Conservation (phyloP, 1,284 basidiomycete species). For the Ceratobasidium theobromae region DNA sequence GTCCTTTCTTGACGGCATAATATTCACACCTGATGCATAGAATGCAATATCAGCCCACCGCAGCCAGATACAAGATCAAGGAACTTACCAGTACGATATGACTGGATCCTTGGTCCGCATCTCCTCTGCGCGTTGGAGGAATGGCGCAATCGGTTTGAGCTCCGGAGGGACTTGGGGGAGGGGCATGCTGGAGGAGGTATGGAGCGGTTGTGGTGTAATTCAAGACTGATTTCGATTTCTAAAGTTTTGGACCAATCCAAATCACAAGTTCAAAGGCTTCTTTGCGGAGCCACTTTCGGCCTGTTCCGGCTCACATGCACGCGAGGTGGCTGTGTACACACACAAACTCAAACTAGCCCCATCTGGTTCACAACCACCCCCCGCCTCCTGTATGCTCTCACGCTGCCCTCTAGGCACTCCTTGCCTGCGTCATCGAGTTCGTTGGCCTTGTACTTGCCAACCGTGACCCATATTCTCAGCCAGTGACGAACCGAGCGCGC, state of each 20-base stretch:
- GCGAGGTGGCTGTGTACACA: slow-evolving; percentile 18
- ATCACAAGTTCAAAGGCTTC: slow-evolving; percentile 25
- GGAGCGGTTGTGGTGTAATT: background rate
- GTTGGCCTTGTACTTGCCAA: background rate
- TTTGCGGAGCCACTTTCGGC: background rate
- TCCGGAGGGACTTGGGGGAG: slow-evolving; percentile 25
- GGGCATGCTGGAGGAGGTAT: slow-evolving; percentile 9
- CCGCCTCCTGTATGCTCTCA: background rate
- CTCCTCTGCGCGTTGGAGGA: slow-evolving; percentile 36
- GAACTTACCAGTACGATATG: slow-evolving; percentile 34
- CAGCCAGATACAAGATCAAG: background rate
- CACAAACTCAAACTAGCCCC: background rate
- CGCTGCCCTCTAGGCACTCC: background rate
- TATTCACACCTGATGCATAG: slow-evolving; percentile 19
- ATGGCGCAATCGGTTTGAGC: slow-evolving; percentile 35
- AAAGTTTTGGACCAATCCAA: slow-evolving; percentile 27
- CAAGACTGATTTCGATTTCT: slow-evolving; percentile 5
- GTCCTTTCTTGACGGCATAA: slow-evolving; percentile 25
- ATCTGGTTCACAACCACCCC: background rate
- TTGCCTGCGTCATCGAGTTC: background rate
- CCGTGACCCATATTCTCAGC: background rate
- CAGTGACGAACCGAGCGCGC: slow-evolving; percentile 2
- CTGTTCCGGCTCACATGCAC: background rate
- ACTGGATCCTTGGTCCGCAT: slow-evolving; percentile 36
- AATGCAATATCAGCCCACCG: background rate